Conservation (phyloP, 495 filamentous ascomycete species). For the Penicillium mononematosum region DNA sequence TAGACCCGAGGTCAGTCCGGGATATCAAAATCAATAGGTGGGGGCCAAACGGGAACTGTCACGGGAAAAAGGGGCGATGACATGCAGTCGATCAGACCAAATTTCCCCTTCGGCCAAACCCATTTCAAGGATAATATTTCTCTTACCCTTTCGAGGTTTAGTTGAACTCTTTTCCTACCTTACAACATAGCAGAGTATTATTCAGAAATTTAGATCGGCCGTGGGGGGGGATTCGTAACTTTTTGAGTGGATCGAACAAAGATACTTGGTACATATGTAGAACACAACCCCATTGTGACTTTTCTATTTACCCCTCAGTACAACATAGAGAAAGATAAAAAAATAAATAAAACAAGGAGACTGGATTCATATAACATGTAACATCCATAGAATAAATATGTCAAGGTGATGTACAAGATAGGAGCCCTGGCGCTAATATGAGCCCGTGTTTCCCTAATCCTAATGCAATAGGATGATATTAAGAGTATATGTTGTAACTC, state of each 20-base stretch:
- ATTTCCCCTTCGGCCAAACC: slow-evolving; percentile 14
- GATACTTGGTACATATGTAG: neutral
- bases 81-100: slow-evolving; percentile 32
- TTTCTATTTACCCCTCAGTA: slow-evolving; percentile 8
- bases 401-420: slow-evolving; percentile 1
- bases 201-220: slow-evolving; percentile 9
- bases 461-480: neutral
- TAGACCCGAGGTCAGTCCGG: slow-evolving; percentile 9
- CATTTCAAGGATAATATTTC: neutral
- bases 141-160: neutral
- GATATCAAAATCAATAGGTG: slow-evolving; percentile 4
- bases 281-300: slow-evolving; percentile 9
- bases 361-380: neutral
- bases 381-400: no score
- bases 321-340: neutral
- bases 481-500: no score
- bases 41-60: slow-evolving; percentile 17
- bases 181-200: neutral
- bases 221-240: slow-evolving; percentile 6
- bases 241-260: slow-evolving; percentile 9
- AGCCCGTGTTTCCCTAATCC: neutral
- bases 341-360: neutral
- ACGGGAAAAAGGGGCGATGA: slow-evolving; percentile 24
- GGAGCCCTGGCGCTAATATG: slow-evolving; percentile 6
- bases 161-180: no score